Evolutionary conservation across 768 basidiomycete genomes (phyloP).

Genomic region (Sarcomyxa edulis): DNA sequence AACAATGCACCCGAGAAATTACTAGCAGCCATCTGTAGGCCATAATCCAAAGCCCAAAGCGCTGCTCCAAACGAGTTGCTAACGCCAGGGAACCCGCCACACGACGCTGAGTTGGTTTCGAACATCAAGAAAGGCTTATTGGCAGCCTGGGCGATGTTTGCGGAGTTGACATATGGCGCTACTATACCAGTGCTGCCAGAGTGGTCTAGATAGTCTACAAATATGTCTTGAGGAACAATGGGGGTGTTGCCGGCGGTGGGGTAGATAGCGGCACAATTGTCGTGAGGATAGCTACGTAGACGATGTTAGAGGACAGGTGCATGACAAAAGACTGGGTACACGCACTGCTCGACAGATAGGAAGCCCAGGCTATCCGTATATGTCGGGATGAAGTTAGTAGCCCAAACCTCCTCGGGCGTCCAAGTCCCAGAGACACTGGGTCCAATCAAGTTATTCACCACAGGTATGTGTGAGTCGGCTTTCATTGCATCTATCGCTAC

Average conservation of each 20-base stretch:
- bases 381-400: conserved; percentile 42
- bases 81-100: conserved; percentile 64
- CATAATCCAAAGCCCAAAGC: conserved; percentile 63
- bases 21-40: conserved; percentile 52
- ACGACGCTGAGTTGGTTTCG: conserved; percentile 66
- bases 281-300: conserved; percentile 38
- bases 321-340: conserved; percentile 5
- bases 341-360: conserved; percentile 54
- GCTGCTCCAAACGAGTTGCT: conserved; percentile 59
- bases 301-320: conserved; percentile 23
- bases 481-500: conserved; percentile 31
- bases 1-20: conserved; percentile 53
- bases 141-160: conserved; percentile 34
- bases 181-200: conserved; percentile 43
- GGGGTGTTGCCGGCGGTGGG: conserved; percentile 26
- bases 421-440: conserved; percentile 57
- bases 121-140: conserved; percentile 59
- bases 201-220: conserved; percentile 59
- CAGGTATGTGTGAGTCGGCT: conserved; percentile 23
- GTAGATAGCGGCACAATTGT: conserved; percentile 57
- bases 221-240: conserved; percentile 38
- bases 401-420: conserved; percentile 41
- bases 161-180: conserved; percentile 44
- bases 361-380: conserved; percentile 36
- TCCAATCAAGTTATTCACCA: conserved; percentile 47